phyloP scores from a whole-genome alignment of 2,329 filamentous ascomycete genomes.

The Whalleya microplaca region DNA sequence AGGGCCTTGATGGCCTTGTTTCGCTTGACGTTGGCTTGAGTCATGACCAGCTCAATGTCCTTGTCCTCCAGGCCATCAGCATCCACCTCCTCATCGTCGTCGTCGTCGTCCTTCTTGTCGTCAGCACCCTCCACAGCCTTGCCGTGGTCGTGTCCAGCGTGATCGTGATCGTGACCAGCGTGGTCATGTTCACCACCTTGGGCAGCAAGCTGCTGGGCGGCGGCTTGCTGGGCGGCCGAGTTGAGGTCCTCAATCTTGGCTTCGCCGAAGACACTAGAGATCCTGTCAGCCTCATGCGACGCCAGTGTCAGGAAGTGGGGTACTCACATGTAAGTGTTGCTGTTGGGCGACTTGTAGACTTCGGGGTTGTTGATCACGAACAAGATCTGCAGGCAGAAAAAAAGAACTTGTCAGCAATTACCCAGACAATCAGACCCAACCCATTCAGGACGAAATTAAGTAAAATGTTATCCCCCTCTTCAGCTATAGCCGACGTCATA shows the following conservation, averaged over 20 bases:
- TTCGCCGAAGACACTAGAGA: conserved; percentile 90
- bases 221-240: conserved; percentile 94
- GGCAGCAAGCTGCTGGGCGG: conserved; percentile 90
- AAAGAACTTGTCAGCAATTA: conserved; percentile 4
- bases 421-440: neutral
- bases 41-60: conserved; percentile 99
- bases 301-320: neutral
- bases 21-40: conserved; percentile 92
- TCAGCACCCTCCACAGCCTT: conserved; percentile 64
- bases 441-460: neutral
- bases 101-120: conserved; percentile 77
- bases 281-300: conserved; percentile 16
- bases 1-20: conserved; percentile 99
- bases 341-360: conserved; percentile 98
- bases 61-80: conserved; percentile 95
- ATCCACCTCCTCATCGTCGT: conserved; percentile 96
- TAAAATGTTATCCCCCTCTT: too few relatives aligned
- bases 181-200: conserved; percentile 64
- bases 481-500: neutral
- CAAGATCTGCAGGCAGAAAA: conserved; percentile 70
- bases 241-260: conserved; percentile 99
- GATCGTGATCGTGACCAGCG: conserved; percentile 70
- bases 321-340: conserved; percentile 99
- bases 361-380: conserved; percentile 99
- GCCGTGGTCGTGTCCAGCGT: conserved; percentile 69